phyloP scores from a whole-genome alignment of 495 filamentous ascomycete species.

The Daldinia decipiens region DNA sequence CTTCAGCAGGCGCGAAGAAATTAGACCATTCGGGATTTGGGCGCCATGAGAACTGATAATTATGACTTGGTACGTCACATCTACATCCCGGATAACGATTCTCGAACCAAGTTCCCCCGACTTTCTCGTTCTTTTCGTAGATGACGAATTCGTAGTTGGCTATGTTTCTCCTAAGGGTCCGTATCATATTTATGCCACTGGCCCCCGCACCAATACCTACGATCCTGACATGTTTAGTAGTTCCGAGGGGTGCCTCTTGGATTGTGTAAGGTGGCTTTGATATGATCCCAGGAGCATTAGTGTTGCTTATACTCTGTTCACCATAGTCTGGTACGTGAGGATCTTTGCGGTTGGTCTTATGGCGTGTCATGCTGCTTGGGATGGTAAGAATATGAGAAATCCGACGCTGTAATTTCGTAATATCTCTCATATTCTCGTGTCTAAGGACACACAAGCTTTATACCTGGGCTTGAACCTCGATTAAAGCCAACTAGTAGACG shows the following conservation, averaged over 20 bases:
- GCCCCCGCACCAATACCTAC: constrained; percentile 62
- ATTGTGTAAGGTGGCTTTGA: constrained; percentile 48
- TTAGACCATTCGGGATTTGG: constrained; percentile 67
- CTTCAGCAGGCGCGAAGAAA: constrained; percentile 65
- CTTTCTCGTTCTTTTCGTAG: constrained; percentile 82
- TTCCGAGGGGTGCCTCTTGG: constrained; percentile 57
- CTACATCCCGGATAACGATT: constrained; percentile 66
- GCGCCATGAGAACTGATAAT: constrained; percentile 67
- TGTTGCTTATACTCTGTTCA: constrained; percentile 12
- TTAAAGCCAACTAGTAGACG: not conserved
- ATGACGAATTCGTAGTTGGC: constrained; percentile 66
- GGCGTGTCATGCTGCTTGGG: constrained; percentile 45
- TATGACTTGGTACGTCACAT: constrained; percentile 66
- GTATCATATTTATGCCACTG: constrained; percentile 60
- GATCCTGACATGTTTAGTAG: constrained; percentile 57
- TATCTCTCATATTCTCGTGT: constrained; percentile 35
- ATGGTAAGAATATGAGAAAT: constrained; percentile 28
- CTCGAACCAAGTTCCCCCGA: constrained; percentile 70
- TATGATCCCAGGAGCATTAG: constrained; percentile 24
- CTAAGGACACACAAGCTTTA: constrained; percentile 20
- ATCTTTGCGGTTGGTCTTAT: constrained; percentile 38
- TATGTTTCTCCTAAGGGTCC: constrained; percentile 55
- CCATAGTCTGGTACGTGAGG: constrained; percentile 22
- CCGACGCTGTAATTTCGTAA: constrained; percentile 36
- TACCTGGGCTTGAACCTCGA: constrained; percentile 20